Base-by-base conservation (phyloP, 257 asterid genomes). In the Fraxinus anomala region DNA sequence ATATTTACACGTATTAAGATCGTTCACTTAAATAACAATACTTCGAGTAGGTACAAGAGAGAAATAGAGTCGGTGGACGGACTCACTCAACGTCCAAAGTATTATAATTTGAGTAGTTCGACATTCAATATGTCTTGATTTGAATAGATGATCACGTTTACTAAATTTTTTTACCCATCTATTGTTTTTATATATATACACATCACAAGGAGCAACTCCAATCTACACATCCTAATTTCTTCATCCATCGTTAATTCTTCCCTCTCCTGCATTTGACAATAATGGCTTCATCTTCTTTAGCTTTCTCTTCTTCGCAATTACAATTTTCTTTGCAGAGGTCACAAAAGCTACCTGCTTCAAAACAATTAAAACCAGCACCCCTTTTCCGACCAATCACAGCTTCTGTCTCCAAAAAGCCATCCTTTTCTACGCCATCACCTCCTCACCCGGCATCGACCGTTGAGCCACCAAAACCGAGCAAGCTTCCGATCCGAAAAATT, bases 401-500 rank as follows among this genome's bases (percentile, higher is more conserved):
- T 66, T 71, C 92, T 21, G 70, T 86, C 21, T 85, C 95, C 4
- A 89, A 83, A 26, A 82, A 77, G 26, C 83, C 87, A 28, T 73
- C 86, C 4, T 6, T 75, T 23, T 19, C 51, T 24, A 42, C 75
- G 39, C 72, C 81, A n/a, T 9, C 76, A 33, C 75, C 82, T 16
- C 37, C 78, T 26, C 33, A 81, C 1, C 49, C 75, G 39, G 7
- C 73, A 16, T 3, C 81, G 11, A 8, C 59, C 28, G 54, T 23
- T 3, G 11, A 30, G 6, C 33, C 83, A 0, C 0, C 82, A 0
- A 77, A 74, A 8, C 36, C 85, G 10, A 16, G 84, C 6, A 81
- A 85, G 4, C 80, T 88, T 0, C 94, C 97, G 0, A 70, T 79
- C 71, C 80, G 85, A 6, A 76, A 88, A 76, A 77, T 90, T 86